Evolutionary conservation across 441 rosid genomes (phyloP), one percentile per base, ranked within the genome.

Genomic region (Dalechampia spathulata): DNA sequence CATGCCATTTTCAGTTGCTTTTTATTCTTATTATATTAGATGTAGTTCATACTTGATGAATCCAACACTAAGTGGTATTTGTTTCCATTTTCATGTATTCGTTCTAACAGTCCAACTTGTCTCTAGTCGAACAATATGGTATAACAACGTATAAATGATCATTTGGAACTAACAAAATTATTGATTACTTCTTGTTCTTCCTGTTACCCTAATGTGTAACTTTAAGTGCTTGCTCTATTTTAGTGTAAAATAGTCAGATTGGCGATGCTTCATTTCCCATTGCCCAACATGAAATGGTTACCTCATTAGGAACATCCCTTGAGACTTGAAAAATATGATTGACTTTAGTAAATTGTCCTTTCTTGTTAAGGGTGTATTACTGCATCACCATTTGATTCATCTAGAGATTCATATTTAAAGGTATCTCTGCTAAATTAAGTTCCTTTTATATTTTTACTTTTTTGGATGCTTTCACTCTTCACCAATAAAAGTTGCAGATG

Each of bases 1-100:
- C 30, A 58, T 52, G 60, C 63, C 57, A 55, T 56, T 28, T 23
- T 50, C 15, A 25, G 44, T 54, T 19, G 28, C 5, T 41, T 30
- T 37, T 19, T 13, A 16, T 20, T 48, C 26, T 32, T 16, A 28
- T 34, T 36, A 19, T 30, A 8, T n/a, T 43, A 47, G 22, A 16
- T 49, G 7, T 21, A 8, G 26, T 21, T 39, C n/a, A 2, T 41
- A 40, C 30, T 22, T 20, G n/a, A 14, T 7, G 9, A 32, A 13
- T 7, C 20, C 22, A 19, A 23, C 60, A n/a, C n/a, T n/a, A n/a
- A n/a, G n/a, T n/a, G 34, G 34, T 30, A 30, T 32, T 39, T 4
- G 7, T 41, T 41, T 41, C 2, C 22, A 41, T 34, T 49, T 34
- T 52, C 56, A 19, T 34, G 36, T 52, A 43, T 22, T 52, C 17